Base-by-base conservation (phyloP, 208 protist species). In the Tetramitus jugosus region DNA sequence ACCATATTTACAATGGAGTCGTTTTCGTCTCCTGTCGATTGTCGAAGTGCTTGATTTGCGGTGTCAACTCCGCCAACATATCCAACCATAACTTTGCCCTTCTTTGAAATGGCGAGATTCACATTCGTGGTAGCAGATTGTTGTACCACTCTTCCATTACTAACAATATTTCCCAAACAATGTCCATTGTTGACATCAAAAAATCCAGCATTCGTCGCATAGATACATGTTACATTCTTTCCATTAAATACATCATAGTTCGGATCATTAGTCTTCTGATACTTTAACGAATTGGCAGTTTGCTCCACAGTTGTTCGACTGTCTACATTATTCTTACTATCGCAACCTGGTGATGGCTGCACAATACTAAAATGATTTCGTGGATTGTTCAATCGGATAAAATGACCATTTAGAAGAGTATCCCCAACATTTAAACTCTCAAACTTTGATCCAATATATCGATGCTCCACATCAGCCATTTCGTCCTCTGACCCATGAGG, bases 151-250 rank as follows among this genome's bases (percentile, higher is more conserved):
- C 31, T 52, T 8, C 40, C 39, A 31, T 76, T 33, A 43, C 40
- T 43, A 39, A 80, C 31, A 20, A 80, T 10, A 45, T 80, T 69
- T 33, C 77, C 77, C 2, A 74, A 61, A 64, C 77, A 80, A 45
- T 31, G 6, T 33, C 45, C n/a, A 13, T 3, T 76, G 29, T 68
- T 37, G 23, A 29, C 37, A 42, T 74, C 46, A 31, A 80, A 80
- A 74, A 80, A 80, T 33, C 77, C 77, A 17, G 39, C 77, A 61
- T 80, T 80, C 23, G 49, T 64, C 6, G 77, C 43, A 39, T 52
- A 45, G 1, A 56, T n/a, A 29, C 77, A 80, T 23, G n/a, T n/a
- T n/a, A n/a, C n/a, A n/a, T n/a, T n/a, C n/a, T n/a, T n/a, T n/a
- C n/a, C n/a, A n/a, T n/a, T n/a, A n/a, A n/a, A n/a, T n/a, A n/a